phyloP scores from a whole-genome alignment of 225 moss, liverwort and hornwort species.

The Bryum argenteum region DNA sequence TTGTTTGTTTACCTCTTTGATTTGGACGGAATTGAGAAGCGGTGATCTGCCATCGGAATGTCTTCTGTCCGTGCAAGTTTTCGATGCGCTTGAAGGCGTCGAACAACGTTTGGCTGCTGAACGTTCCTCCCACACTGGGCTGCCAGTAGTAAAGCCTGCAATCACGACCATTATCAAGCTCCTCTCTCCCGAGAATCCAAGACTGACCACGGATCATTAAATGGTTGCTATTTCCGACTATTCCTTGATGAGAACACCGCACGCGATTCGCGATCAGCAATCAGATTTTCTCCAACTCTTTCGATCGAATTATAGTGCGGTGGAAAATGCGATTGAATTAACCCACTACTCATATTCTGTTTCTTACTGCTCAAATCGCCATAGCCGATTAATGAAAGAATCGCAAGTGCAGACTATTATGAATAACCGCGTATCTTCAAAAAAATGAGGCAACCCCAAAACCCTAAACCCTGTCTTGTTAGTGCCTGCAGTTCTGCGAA shows the following conservation, averaged over 20 bases:
- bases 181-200: neutral
- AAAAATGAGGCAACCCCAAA: too few species aligned
- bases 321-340: too few species aligned
- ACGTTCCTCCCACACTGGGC: conserved; percentile 65
- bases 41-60: conserved; percentile 75
- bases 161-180: neutral
- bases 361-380: too few species aligned
- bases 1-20: conserved; percentile 68
- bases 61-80: conserved; percentile 69
- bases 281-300: neutral
- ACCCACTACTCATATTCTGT: too few species aligned
- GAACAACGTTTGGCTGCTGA: conserved; percentile 85
- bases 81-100: conserved; percentile 88
- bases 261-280: neutral
- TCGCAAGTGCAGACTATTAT: too few species aligned
- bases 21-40: conserved; percentile 92
- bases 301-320: too few species aligned
- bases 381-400: too few species aligned
- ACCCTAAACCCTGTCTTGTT: too few species aligned
- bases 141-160: conserved; percentile 95
- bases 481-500: neutral
- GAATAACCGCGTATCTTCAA: too few species aligned
- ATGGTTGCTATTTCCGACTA: too few species aligned
- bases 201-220: too few species aligned
- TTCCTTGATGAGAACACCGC: too few species aligned